phyloP scores from a whole-genome alignment of 495 filamentous ascomycete species.

The Alectoria sarmentosa region DNA sequence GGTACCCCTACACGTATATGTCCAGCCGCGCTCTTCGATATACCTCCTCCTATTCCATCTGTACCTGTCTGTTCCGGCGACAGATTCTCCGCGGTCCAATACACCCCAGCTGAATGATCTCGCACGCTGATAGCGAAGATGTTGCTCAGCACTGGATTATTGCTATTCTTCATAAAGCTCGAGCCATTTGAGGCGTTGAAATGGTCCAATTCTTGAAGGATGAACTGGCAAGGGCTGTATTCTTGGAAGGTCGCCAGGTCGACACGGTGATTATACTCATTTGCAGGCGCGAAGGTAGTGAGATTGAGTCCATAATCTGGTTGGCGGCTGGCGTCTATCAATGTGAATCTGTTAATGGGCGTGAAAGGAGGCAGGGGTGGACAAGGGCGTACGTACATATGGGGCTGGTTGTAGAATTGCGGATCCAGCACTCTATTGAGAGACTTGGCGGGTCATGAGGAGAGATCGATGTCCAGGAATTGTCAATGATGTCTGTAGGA shows the following conservation, averaged over 20 bases:
- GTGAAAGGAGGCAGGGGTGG: too few relatives aligned
- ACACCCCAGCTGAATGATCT: background rate
- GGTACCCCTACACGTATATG: background rate
- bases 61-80: background rate
- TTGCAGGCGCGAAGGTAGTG: background rate
- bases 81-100: background rate
- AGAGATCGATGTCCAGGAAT: background rate
- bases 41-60: background rate
- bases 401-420: background rate
- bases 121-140: conserved; percentile 1
- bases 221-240: conserved; percentile 10
- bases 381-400: background rate
- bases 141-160: background rate
- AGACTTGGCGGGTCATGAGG: background rate
- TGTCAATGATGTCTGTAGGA: conserved; percentile 14
- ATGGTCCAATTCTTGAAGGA: background rate
- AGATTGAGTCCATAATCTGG: background rate
- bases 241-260: background rate
- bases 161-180: background rate
- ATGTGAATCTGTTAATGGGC: background rate
- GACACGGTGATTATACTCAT: background rate
- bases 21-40: background rate
- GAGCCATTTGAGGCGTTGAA: background rate
- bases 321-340: background rate
- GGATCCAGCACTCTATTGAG: conserved; percentile 6